Percentiles rank a stretch among this genome's conserved stretches.
Evolutionary conservation across 352 stramenopile species (phyloP).

Genomic region (Blastocystis sp.): DNA sequence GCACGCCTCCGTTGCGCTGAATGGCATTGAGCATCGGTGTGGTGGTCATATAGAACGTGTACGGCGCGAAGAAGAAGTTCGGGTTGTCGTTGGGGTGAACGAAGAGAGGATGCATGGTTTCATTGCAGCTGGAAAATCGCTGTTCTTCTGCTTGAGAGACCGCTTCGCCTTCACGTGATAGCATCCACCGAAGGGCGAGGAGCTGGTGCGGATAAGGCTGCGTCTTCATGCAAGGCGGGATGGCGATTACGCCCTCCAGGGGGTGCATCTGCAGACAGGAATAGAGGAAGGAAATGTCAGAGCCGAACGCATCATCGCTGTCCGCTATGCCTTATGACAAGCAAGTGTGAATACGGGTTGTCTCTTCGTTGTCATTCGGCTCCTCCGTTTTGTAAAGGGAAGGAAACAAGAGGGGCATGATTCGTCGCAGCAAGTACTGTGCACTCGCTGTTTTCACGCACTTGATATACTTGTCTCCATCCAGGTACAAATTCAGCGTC

Average conservation of each 20-base stretch:
- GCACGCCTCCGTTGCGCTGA: conserved; percentile 22
- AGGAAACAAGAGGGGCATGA: neutral
- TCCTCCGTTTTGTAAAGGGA: neutral
- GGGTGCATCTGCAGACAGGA: conserved; percentile 38
- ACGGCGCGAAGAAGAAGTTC: neutral
- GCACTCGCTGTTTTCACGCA: neutral
- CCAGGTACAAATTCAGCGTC: neutral
- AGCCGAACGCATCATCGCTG: conserved; percentile 23
- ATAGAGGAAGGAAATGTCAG: conserved; percentile 57
- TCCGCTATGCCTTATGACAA: neutral
- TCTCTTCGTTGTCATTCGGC: too few relatives aligned
- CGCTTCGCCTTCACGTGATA: conserved; percentile 3
- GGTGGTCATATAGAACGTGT: neutral
- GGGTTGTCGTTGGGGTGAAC: neutral
- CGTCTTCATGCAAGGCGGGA: neutral
- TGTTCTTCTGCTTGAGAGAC: conserved; percentile 14
- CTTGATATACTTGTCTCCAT: neutral
- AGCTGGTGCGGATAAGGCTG: conserved; percentile 36
- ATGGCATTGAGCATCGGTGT: neutral
- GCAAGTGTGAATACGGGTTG: neutral
- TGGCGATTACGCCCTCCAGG: neutral
- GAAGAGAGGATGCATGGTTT: conserved; percentile 34
- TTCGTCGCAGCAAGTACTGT: neutral
- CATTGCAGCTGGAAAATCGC: neutral
- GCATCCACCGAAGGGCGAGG: conserved; percentile 28